Evolutionary conservation across 805 yeast species (phyloP), one percentile per base, ranked within the genome.

Genomic region (Pichia cabralensis): DNA sequence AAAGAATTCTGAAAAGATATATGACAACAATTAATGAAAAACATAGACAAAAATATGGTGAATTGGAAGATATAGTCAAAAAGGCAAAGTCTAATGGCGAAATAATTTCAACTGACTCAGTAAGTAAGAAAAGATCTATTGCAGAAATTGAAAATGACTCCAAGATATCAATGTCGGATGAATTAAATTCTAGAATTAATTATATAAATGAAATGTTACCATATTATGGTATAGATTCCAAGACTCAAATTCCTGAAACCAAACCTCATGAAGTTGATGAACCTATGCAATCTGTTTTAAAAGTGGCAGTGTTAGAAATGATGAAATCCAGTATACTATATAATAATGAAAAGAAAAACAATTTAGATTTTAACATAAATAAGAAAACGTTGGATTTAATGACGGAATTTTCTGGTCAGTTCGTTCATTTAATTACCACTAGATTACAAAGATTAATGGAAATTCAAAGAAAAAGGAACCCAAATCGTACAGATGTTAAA

Each of bases 391-490:
- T 31, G 9, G 14, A 26, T 3, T 19, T 28, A 9, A 28, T 36
- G 36, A 7, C 26, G 5, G 21, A 22, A 11, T 44, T 65, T 25
- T 55, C 64, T 1, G 48, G 49, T 13, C 45, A 50, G 9, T 64
- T 62, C 36, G 45, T 70, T 32, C 49, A 60, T 28, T 57, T 59
- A 12, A 36, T 76, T 35, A 47, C 66, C 8, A 42, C 48, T 3
- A 55, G 64, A 20, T 45, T 80, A 18, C 72, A 70, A 30, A 65
- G 65, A 40, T 53, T 71, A 22, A 64, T 76, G 3, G 75, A 74
- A 36, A 53, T 70, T 1, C 88, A 80, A 51, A 61, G 89, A 44
- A 64, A 86, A 33, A 58, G 62, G 14, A 50, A 52, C n/a, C 74
- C 80, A 1, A 60, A 79, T 0, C 57, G 66, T 14, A 58, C 56